Evolutionary conservation across 2,329 filamentous ascomycete species (phyloP), one percentile per base, ranked within the genome.

Genomic region (Diaporthe sp.): DNA sequence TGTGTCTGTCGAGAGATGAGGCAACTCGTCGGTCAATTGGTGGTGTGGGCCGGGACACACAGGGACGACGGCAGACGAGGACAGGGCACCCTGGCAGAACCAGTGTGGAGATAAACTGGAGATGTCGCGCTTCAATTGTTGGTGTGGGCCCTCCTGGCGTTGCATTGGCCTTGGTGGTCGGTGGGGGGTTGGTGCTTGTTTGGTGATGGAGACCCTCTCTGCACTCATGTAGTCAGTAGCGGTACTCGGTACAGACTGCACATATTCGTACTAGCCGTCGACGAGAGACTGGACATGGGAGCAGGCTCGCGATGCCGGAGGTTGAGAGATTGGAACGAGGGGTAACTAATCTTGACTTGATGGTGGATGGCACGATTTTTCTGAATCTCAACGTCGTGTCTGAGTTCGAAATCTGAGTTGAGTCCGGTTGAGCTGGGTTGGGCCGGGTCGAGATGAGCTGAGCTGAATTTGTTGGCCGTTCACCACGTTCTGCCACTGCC

Each of bases 1-100:
- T 72, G 70, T 62, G 49, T 72, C 44, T 72, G 70, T 49, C 70
- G 70, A 51, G 69, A 49, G 59, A 72, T 72, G 70, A 72, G 70
- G 70, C 70, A 62, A 62, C 49, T 61, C 44, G 70, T 49, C 70
- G 57, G 57, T 51, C 58, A 72, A 42, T 72, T 49, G 57, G 49
- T 62, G 57, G 59, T 72, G 70, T 72, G 70, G 62, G 62, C 62
- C 44, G 55, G 69, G 42, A 58, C 22, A 72, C 22, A 72, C 31
- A 72, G 57, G 70, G 70, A 55, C 44, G 70, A 72, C 46, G 53
- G 55, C 68, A 71, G 68, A 51, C 58, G 53, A 71, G 28, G 68
- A 61, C 28, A 72, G 57, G 70, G 25, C 22, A 31, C 58, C 70
- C 37, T 62, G 57, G 68, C 19, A 49, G 53, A 34, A n/a, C 17